Evolutionary conservation across 495 filamentous ascomycete genomes (phyloP).

Genomic region (Xylaria scruposa): DNA sequence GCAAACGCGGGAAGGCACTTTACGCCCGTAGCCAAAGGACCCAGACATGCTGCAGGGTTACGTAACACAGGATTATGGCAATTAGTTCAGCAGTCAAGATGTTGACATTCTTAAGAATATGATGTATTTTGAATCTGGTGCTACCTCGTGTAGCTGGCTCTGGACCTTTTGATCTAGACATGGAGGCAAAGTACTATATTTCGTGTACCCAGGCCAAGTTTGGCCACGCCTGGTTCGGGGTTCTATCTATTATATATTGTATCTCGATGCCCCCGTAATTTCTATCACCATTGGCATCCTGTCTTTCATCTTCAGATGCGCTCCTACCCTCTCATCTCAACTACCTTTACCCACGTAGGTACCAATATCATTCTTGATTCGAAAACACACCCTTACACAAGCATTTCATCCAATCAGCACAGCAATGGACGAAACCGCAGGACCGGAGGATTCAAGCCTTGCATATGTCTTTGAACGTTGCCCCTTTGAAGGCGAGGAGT

Average conservation of each 20-base stretch:
- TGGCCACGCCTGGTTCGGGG: too few species aligned
- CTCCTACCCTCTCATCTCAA: not conserved
- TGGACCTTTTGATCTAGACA: too few species aligned
- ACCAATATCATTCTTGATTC: not conserved
- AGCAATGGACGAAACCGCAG: constrained; percentile 2
- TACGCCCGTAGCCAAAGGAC: not conserved
- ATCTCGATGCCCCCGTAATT: not conserved
- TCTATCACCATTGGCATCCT: not conserved
- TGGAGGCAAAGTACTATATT: not conserved
- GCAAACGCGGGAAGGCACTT: not conserved
- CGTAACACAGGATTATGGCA: not conserved
- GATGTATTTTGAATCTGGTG: not conserved
- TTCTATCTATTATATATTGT: not conserved
- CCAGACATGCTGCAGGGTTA: not conserved
- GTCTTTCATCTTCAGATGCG: not conserved
- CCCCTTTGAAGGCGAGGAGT: constrained; percentile 47
- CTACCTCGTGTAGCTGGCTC: not conserved
- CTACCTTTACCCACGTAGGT: not conserved
- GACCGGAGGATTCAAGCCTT: too few species aligned
- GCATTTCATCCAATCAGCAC: not conserved
- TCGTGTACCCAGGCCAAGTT: not conserved
- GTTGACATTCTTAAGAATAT: not conserved
- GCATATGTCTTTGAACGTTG: constrained; percentile 29
- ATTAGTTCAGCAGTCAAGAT: not conserved
- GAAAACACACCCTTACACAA: not conserved